A percentile compares a stretch with the other conserved stretches of the same genome.
Conservation (phyloP, 139 green algal species). For the Chlamydomonas eustigma region DNA sequence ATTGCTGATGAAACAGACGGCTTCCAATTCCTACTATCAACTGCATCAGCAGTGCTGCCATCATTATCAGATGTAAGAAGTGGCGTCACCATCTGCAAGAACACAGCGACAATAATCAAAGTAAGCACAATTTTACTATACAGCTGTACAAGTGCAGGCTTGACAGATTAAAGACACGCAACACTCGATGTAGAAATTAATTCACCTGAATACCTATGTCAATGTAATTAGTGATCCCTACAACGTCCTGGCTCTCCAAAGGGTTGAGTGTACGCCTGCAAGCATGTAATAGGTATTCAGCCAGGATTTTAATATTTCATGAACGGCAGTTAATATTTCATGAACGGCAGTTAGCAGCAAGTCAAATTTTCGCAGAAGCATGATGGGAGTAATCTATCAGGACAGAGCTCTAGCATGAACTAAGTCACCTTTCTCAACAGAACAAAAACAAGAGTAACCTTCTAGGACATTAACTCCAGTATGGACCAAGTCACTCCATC, state of each 20-base stretch:
- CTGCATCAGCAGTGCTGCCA: no score
- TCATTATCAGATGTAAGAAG: no score
- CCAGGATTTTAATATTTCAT: neutral
- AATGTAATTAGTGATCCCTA: slow-evolving; percentile 84
- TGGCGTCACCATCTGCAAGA: neutral
- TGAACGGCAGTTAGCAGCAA: neutral
- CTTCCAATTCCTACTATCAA: no score
- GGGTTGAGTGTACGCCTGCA: slow-evolving; percentile 64
- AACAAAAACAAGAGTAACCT: no score
- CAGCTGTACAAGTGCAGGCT: no score
- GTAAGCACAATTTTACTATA: no score
- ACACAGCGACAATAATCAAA: neutral
- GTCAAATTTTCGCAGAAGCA: neutral
- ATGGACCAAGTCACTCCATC: no score
- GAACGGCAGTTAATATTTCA: neutral
- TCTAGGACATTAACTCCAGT: no score
- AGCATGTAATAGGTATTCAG: neutral
- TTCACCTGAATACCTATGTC: slow-evolving; percentile 66
- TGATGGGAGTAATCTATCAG: neutral
- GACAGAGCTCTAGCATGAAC: neutral
- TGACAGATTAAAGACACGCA: no score
- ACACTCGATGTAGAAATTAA: no score
- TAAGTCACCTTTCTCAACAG: neutral
- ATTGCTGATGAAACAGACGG: no score
- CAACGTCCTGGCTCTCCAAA: slow-evolving; percentile 62